A percentile compares a stretch with the other conserved stretches of the same genome.
phyloP scores from a whole-genome alignment of 805 yeast species.

The Saccharomycopsis guyanensis region DNA sequence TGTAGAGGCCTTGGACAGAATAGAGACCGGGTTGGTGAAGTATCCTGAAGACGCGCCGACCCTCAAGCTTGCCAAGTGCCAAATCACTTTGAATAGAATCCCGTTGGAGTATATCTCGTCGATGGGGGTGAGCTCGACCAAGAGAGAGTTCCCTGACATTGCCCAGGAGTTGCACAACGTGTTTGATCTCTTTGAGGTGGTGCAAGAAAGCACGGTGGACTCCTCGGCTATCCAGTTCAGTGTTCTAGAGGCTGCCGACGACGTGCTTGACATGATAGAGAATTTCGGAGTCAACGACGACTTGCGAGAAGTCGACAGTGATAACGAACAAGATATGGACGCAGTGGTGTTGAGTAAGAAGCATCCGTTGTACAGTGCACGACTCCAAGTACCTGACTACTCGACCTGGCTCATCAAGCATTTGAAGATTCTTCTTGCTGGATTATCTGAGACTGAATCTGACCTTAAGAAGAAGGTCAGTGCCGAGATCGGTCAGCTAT shows the following conservation, averaged over 20 bases:
- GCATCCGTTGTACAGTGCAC: slow-evolving; percentile 50
- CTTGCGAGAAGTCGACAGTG: slow-evolving; percentile 55
- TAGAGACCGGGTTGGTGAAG: slow-evolving; percentile 46
- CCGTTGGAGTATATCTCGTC: slow-evolving; percentile 51
- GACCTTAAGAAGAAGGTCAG: slow-evolving; percentile 26
- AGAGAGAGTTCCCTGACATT: slow-evolving; percentile 32
- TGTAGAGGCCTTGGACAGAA: slow-evolving; percentile 65
- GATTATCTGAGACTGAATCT: background rate
- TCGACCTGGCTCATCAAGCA: slow-evolving; percentile 20
- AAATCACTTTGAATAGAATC: slow-evolving; percentile 48
- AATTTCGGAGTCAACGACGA: slow-evolving; percentile 52
- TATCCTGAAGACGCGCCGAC: slow-evolving; percentile 29
- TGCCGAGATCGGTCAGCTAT: slow-evolving; percentile 53
- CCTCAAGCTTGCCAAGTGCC: slow-evolving; percentile 47
- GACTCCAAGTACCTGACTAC: slow-evolving; percentile 34
- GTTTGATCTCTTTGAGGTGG: slow-evolving; percentile 28
- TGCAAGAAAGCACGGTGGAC: slow-evolving; percentile 25
- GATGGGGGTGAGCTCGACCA: slow-evolving; percentile 35
- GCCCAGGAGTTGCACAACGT: slow-evolving; percentile 37
- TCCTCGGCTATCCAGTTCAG: slow-evolving; percentile 38
- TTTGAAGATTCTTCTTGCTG: background rate
- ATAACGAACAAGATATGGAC: slow-evolving; percentile 34
- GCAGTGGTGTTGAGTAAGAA: slow-evolving; percentile 23
- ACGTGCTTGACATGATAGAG: slow-evolving; percentile 57
- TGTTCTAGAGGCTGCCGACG: slow-evolving; percentile 53